Base-by-base conservation (phyloP, 1,284 basidiomycete species). In the Tylopilus sp. region DNA sequence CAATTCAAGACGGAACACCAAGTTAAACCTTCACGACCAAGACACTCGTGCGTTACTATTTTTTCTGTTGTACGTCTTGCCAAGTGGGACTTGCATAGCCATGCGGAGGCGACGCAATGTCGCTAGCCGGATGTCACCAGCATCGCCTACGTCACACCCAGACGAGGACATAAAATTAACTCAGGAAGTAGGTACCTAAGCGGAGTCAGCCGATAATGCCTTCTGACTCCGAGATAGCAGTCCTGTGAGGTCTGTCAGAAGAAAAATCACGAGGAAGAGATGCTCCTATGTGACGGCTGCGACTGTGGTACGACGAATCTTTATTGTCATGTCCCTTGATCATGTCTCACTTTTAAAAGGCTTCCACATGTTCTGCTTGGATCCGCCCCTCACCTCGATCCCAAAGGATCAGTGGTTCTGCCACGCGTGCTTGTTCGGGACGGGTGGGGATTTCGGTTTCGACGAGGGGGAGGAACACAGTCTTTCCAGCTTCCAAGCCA, bases 381-480 rank as follows among this genome's bases (percentile, higher is more conserved):
- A 93, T 60, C 96, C 97, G 3, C 93, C 95, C 18, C 73, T 99
- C 40, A 71, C 78, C 3, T 73, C 77, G 5, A 88, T 98, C 46
- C 96, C 97, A 3, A 88, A 87, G 57, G 91, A 93, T 48, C 88
- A 96, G 56, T 99, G 97, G 96, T 98, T 86, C 69, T 99, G 97
- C 68, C 90, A 92, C 59, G 84, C 86, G 2, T 99, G 97, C 64
- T 75, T 99, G 15, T 82, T 95, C 38, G 88, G 86, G 25, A 97
- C 92, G 0, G 95, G 96, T n/a, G 92, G 92, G 49, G 97, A 98
- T 69, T 99, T 92, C 64, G 97, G 97, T 36, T 99, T 99, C 63
- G 96, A 98, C 60, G 96, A 98, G 63, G 97, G 97, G 46, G 89
- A 98, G 68, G 95, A 97, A 57, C 96, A 99, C 68, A 86, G 84